These are phyloP conservation scores for Pyrenochaeta sp. DNA, from an alignment of 2,329 filamentous ascomycete species.

Conservation along the genomic window DNA sequence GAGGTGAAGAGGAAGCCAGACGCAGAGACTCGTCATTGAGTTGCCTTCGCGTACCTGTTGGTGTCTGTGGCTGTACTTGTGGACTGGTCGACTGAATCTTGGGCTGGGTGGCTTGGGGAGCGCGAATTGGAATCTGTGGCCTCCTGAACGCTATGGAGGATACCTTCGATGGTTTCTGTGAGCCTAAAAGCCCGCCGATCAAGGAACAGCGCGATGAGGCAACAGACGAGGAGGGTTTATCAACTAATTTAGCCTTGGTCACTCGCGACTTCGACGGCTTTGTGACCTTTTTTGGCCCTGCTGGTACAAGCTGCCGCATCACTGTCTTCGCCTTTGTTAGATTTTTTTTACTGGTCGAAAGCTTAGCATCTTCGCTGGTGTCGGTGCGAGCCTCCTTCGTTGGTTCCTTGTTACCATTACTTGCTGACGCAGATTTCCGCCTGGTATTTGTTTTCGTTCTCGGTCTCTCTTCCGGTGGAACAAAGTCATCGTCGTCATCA, in stretches of 20 bases:
- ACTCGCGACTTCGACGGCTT: not conserved
- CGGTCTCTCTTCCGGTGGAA: slow-evolving; percentile 3
- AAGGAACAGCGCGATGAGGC: slow-evolving; percentile 12
- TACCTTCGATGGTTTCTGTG: slow-evolving; percentile 7
- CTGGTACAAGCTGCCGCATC: not conserved
- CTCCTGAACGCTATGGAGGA: slow-evolving; percentile 24
- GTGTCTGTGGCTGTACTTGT: slow-evolving; percentile 13
- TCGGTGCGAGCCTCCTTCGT: slow-evolving; percentile 7
- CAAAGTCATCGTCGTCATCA: slow-evolving; percentile 22
- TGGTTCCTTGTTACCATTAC: not conserved
- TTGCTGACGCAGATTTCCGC: slow-evolving; percentile 13
- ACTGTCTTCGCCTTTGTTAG: not conserved
- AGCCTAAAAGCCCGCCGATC: slow-evolving; percentile 23
- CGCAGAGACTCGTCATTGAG: slow-evolving; percentile 3
- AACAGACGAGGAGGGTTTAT: slow-evolving; percentile 5
- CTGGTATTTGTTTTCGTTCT: slow-evolving; percentile 14
- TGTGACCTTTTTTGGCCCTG: not conserved
- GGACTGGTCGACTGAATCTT: slow-evolving; percentile 6
- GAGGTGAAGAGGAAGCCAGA: slow-evolving; percentile 23
- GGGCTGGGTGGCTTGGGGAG: slow-evolving; percentile 12
- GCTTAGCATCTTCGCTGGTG: not conserved
- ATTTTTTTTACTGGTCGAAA: not conserved
- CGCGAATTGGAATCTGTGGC: slow-evolving; percentile 17
- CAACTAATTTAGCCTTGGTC: not conserved
- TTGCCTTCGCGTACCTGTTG: slow-evolving; percentile 7